A percentile compares a stretch with the other conserved stretches of the same genome.
These are phyloP conservation scores for slime mould (Dictyostelium discoideum) DNA, from an alignment of 78 protist genomes.

Conservation along the genomic window DNA sequence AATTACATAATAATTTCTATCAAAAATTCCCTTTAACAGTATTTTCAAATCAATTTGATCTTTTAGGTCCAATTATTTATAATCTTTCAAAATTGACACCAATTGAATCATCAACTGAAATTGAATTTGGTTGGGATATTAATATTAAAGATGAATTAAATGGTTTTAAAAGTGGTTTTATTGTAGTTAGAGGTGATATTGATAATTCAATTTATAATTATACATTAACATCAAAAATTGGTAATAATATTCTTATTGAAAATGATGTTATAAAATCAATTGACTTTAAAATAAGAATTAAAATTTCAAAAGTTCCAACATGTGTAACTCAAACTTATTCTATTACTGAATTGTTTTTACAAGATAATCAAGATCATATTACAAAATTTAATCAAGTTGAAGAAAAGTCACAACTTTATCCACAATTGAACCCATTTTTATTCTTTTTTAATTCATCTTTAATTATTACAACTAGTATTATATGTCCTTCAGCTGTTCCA, in stretches of 20 bases:
- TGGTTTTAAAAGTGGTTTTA: conserved; percentile 1
- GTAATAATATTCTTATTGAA: not conserved
- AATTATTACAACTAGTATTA: not conserved
- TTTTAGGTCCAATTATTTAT: not conserved
- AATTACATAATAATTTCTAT: not conserved
- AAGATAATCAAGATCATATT: not conserved
- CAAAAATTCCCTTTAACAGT: not conserved
- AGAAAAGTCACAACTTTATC: not conserved
- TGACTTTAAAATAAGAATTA: not conserved
- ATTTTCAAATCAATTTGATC: not conserved
- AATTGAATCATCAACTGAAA: not conserved
- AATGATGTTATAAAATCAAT: not conserved
- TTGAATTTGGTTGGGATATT: not conserved
- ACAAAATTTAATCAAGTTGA: not conserved
- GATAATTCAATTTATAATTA: not conserved
- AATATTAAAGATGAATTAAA: not conserved
- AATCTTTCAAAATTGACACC: not conserved
- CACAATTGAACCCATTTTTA: not conserved
- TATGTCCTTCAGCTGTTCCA: not conserved
- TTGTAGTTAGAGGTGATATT: not conserved
- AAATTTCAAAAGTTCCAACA: not conserved
- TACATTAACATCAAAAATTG: not conserved
- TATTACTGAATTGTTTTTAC: not conserved
- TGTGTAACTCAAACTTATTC: not conserved
- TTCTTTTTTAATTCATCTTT: not conserved